These are phyloP conservation scores for Perkinsus marinus DNA, from an alignment of 169 alveolate genomes.

Conservation along the genomic window DNA sequence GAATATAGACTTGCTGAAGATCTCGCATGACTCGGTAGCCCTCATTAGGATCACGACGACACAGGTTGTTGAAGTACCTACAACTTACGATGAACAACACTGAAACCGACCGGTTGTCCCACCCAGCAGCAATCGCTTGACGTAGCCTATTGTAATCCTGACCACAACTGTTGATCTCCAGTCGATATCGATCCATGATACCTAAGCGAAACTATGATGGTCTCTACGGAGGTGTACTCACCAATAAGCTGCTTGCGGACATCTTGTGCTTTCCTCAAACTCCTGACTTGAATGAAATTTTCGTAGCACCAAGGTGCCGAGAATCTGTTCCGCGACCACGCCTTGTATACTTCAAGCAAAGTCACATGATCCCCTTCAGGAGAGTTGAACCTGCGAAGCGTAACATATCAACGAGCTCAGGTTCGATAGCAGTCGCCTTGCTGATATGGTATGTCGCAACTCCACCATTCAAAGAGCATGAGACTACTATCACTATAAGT, in stretches of 20 bases:
- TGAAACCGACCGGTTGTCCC: background rate
- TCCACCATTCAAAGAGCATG: too few relatives aligned
- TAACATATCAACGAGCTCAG: too few relatives aligned
- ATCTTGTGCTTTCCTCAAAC: slow-evolving; percentile 85
- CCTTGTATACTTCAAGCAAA: slow-evolving; percentile 81
- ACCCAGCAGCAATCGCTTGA: background rate
- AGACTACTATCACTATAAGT: background rate
- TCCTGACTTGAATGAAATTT: slow-evolving; percentile 79
- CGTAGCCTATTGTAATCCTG: slow-evolving; percentile 56
- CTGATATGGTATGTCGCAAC: too few relatives aligned
- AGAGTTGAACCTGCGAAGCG: slow-evolving; percentile 55
- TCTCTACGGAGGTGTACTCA: background rate
- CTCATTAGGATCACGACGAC: slow-evolving; percentile 79
- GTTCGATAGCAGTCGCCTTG: too few relatives aligned
- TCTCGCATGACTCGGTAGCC: slow-evolving; percentile 90
- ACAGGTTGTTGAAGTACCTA: background rate
- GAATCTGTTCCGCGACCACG: slow-evolving; percentile 79
- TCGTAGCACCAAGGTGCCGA: slow-evolving; percentile 93
- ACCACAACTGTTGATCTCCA: slow-evolving; percentile 66
- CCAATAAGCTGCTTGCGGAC: slow-evolving; percentile 83
- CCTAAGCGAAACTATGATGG: background rate
- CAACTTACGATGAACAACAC: background rate
- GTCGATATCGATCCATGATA: slow-evolving; percentile 86
- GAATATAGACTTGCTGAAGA: slow-evolving; percentile 89
- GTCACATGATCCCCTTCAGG: slow-evolving; percentile 98